Conservation (phyloP, 495 filamentous ascomycete genomes). For the Aspergillus ostianus region DNA sequence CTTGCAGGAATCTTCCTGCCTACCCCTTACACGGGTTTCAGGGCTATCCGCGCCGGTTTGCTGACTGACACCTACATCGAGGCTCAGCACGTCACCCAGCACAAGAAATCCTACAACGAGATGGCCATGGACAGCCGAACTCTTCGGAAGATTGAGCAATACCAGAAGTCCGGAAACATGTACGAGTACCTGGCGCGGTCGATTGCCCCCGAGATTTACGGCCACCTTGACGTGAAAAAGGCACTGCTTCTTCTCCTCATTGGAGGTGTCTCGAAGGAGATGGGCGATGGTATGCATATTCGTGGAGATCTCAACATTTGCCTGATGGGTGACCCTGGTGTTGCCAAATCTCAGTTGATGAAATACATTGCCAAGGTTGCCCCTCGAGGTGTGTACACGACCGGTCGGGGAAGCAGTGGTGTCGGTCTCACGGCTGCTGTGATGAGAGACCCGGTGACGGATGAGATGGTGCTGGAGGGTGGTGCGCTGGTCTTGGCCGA, state of each 20-base stretch:
- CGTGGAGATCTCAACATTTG: constrained; percentile 98
- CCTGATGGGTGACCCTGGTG: constrained; percentile 98
- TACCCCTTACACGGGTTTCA: constrained; percentile 96
- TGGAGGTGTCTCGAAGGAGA: constrained; percentile 93
- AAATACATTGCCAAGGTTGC: constrained; percentile 99
- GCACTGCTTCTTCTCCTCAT: constrained; percentile 91
- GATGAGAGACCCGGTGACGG: constrained; percentile 97
- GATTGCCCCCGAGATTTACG: constrained; percentile 96
- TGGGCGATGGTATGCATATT: constrained; percentile 97
- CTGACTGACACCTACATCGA: constrained; percentile 96
- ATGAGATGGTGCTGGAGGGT: constrained; percentile 98
- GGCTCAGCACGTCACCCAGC: constrained; percentile 87
- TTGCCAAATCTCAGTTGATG: constrained; percentile 95
- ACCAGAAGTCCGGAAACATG: constrained; percentile 78
- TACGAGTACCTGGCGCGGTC: constrained; percentile 94
- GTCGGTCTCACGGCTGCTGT: constrained; percentile 97
- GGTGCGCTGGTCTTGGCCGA: constrained; percentile 94
- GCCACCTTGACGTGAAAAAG: constrained; percentile 97
- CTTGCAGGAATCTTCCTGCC: constrained; percentile 93
- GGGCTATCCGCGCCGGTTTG: constrained; percentile 90
- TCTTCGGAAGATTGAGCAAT: constrained; percentile 74
- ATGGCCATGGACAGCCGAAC: constrained; percentile 75
- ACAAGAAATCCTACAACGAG: constrained; percentile 96
- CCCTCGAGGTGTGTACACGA: constrained; percentile 95
- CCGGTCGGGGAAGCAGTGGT: constrained; percentile 91